Evolutionary conservation across 2,329 filamentous ascomycete genomes (phyloP), one percentile per base, ranked within the genome.

Genomic region (Cordyceps cicadae): DNA sequence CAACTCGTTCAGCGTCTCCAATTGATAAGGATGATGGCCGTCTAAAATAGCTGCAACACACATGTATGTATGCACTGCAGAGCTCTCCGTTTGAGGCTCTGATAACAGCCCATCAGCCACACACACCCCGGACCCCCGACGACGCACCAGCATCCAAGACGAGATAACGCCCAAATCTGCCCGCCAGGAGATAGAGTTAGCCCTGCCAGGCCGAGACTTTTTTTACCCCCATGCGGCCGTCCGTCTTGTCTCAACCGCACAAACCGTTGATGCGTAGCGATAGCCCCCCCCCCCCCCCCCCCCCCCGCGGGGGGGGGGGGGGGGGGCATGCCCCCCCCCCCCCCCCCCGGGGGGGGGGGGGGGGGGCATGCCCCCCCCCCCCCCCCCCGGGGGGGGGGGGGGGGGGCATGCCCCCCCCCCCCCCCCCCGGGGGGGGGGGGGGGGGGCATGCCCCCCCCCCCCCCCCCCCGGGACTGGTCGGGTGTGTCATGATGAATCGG

Each of bases 161-260:
- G 14, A 45, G 53, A 55, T 55, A 55, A 55, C 53, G 32, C 15
- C 26, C 26, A 26, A 26, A 55, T 55, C 53, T 55, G 2, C 34
- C 34, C 9, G 41, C 24, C 53, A 55, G 26, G 26, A 41, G 53
- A 51, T 29, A 59, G 56, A 59, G 45, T 59, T 59, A 52, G 56
- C 24, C 43, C 37, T 37, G 12, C 29, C 34, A 37, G 12, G 11
- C 34, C 14, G 34, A 37, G 6, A 14, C 34, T 37, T 9, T 37
- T n/a, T n/a, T n/a, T n/a, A n/a, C 2, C 34, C 34, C 9, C 34
- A 37, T 11, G 34, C 34, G 34, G 12, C 34, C 14, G 6, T 34
- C 29, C 6, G 3, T 7, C 29, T 7, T 29, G 3, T 7, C 29
- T 7, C 29, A 29, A 29, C 29, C 29, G 29, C 32, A 14, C 15